phyloP scores from a whole-genome alignment of 2,329 filamentous ascomycete species.

The Penicillium sp. region DNA sequence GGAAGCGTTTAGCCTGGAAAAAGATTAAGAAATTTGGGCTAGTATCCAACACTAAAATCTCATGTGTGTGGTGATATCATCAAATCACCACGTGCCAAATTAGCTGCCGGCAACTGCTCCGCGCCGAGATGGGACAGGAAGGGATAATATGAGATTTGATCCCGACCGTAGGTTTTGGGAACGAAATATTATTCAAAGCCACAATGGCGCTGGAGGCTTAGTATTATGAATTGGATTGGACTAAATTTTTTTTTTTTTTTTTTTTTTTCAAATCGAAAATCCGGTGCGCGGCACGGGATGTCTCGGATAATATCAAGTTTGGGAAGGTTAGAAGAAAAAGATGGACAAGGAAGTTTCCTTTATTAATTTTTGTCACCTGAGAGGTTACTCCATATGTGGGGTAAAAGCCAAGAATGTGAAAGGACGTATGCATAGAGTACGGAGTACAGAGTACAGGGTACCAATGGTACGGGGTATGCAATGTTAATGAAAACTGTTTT shows the following conservation, averaged over 20 bases:
- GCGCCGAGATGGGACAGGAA: background rate
- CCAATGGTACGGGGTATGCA: background rate
- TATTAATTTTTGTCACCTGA: slow-evolving; percentile 8
- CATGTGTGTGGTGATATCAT: background rate
- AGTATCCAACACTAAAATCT: background rate
- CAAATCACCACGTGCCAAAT: background rate
- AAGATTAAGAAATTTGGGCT: background rate
- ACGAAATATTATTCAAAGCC: background rate
- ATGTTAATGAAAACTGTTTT: slow-evolving; percentile 12
- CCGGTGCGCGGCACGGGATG: slow-evolving; percentile 6
- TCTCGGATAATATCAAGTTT: slow-evolving; percentile 3
- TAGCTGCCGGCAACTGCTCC: slow-evolving; percentile 3
- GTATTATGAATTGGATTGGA: background rate
- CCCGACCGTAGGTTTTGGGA: background rate
- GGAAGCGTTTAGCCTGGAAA: background rate
- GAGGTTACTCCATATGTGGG: background rate
- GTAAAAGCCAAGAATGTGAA: slow-evolving; percentile 3
- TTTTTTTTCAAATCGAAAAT: background rate
- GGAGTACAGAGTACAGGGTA: background rate
- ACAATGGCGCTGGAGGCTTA: background rate
- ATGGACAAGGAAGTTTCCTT: slow-evolving; percentile 2
- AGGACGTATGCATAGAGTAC: background rate
- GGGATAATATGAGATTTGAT: background rate
- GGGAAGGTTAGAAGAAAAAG: background rate
- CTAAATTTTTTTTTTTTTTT: no score